A percentile compares a stretch with the other conserved stretches of the same genome.
Conservation (phyloP, 176 grass and related monocot species). For the Bothriochloa decipiens region DNA sequence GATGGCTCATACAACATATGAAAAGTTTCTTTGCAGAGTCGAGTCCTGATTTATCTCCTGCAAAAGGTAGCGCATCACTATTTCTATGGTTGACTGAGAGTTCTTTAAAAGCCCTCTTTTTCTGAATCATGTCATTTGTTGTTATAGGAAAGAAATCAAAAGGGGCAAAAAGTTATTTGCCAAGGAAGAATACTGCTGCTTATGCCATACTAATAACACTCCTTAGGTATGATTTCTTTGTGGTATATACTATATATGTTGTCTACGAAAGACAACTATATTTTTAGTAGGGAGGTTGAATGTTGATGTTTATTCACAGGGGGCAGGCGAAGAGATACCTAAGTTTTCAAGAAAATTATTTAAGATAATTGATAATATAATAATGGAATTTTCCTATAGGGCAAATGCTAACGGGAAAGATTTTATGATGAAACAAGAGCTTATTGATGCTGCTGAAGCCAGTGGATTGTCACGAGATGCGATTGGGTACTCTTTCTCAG, state of each 20-base stretch:
- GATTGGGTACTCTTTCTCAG: slow-evolving; percentile 62
- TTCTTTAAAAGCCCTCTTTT: background rate
- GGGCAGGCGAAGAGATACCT: slow-evolving; percentile 13
- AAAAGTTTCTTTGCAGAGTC: slow-evolving; percentile 59
- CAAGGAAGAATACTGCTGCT: slow-evolving; percentile 69
- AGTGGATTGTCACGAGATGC: slow-evolving; percentile 74
- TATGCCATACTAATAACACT: slow-evolving; percentile 88
- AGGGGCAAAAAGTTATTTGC: slow-evolving; percentile 60
- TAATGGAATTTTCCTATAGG: slow-evolving; percentile 34
- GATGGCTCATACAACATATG: slow-evolving; percentile 60
- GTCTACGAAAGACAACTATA: background rate
- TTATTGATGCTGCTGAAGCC: slow-evolving; percentile 86
- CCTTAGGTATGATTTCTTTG: slow-evolving; percentile 51
- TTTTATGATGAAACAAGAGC: slow-evolving; percentile 84
- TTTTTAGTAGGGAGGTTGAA: background rate
- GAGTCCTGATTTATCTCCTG: slow-evolving; percentile 35
- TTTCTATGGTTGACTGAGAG: slow-evolving; percentile 9
- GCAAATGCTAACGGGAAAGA: slow-evolving; percentile 50
- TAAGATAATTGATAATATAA: slow-evolving; percentile 11
- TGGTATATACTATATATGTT: background rate
- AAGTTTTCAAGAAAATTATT: slow-evolving; percentile 7
- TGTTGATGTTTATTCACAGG: slow-evolving; percentile 9
- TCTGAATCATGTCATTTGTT: slow-evolving; percentile 20
- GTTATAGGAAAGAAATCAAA: slow-evolving; percentile 66
- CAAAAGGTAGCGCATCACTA: slow-evolving; percentile 22